Evolutionary conservation across 1,284 basidiomycete genomes (phyloP), one percentile per base, ranked within the genome.

Genomic region (Limonomyces culmigenus): DNA sequence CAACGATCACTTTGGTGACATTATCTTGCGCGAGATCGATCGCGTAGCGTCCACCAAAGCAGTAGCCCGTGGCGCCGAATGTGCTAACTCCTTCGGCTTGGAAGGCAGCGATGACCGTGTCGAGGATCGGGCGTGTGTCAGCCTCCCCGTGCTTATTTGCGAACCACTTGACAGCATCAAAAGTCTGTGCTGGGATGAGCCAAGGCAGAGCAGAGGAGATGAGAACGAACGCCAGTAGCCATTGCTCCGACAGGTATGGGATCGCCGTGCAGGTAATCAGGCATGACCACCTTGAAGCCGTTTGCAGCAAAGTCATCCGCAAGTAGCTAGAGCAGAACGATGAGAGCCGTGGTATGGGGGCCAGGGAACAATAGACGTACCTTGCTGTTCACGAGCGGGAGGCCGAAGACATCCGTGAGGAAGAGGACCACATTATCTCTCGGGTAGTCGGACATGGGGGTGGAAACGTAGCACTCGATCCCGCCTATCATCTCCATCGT

Each of bases 291-390:
- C 61, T 71, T 70, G 62, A 69, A 77, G 10, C 80, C 81, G 43
- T 79, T 76, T 19, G 58, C 59, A 13, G 81, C 79, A 53, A 75
- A 85, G 47, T 71, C 74, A 47, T 86, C 84, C 10, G 63, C 70
- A 23, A 79, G 56, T 19, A 78, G 60, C 73, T n/a, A n/a, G n/a
- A n/a, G n/a, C n/a, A n/a, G n/a, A n/a, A n/a, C n/a, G n/a, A n/a
- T n/a, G n/a, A n/a, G n/a, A n/a, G n/a, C n/a, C n/a, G n/a, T n/a
- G n/a, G n/a, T n/a, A n/a, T n/a, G n/a, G n/a, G n/a, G 32, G n/a
- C 33, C 35, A 34, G 23, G 37, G 18, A 19, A 14, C 16, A n/a
- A n/a, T n/a, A n/a, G n/a, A n/a, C n/a, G n/a, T n/a, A n/a, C n/a
- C n/a, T 78, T 62, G 51, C 74, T 84, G 49, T 58, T 42, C 14